A percentile compares a stretch with the other conserved stretches of the same genome.
These are phyloP conservation scores for Mycena crocata DNA, from an alignment of 768 basidiomycete genomes.

Conservation along the genomic window DNA sequence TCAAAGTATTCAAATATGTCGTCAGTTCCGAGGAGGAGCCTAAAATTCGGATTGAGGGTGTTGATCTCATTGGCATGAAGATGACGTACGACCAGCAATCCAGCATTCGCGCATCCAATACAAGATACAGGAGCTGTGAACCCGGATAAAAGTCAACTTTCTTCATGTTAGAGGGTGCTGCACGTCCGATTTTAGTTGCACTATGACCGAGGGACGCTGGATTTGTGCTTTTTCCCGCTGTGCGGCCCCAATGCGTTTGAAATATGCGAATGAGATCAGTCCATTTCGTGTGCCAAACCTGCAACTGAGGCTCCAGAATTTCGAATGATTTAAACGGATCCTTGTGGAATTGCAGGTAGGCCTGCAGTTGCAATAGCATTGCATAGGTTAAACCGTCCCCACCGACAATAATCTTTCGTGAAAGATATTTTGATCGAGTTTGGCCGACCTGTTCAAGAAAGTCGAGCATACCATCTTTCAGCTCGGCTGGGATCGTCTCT, in stretches of 20 bases:
- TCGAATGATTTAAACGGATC: slow-evolving; percentile 29
- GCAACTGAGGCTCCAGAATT: slow-evolving; percentile 26
- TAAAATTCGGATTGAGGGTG: not conserved
- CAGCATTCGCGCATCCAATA: slow-evolving; percentile 45
- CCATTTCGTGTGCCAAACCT: slow-evolving; percentile 36
- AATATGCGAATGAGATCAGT: slow-evolving; percentile 32
- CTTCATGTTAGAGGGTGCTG: slow-evolving; percentile 44
- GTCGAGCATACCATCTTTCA: slow-evolving; percentile 45
- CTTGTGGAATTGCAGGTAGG: slow-evolving; percentile 31
- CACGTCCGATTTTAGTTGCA: slow-evolving; percentile 41
- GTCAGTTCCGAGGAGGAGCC: not conserved
- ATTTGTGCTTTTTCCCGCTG: slow-evolving; percentile 30
- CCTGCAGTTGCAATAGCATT: slow-evolving; percentile 30
- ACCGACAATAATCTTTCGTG: slow-evolving; percentile 39
- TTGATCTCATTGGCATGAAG: not conserved
- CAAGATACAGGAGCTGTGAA: slow-evolving; percentile 36
- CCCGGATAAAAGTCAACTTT: slow-evolving; percentile 42
- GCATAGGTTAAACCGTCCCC: slow-evolving; percentile 53
- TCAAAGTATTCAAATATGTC: slow-evolving; percentile 9
- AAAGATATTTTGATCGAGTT: slow-evolving; percentile 31
- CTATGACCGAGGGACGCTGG: slow-evolving; percentile 47
- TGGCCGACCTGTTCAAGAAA: slow-evolving; percentile 35
- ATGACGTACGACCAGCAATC: slow-evolving; percentile 47
- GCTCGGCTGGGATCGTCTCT: slow-evolving; percentile 41
- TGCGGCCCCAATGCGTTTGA: slow-evolving; percentile 46